Conservation (phyloP, 768 basidiomycete species). For the Paxillus involutus region DNA sequence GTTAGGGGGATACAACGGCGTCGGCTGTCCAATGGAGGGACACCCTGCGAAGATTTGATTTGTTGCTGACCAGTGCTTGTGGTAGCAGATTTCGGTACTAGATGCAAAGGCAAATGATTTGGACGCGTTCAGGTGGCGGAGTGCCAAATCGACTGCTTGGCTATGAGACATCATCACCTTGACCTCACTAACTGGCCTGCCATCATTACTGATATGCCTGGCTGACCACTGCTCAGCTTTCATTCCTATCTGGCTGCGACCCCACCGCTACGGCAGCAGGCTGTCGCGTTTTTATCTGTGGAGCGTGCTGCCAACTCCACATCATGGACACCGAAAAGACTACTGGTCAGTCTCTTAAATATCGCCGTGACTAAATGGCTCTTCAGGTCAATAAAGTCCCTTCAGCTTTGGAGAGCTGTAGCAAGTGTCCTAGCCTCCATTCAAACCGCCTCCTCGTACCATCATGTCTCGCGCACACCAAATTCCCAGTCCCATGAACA, state of each 20-base stretch:
- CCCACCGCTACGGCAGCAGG: constrained; percentile 35
- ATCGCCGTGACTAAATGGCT: constrained; percentile 15
- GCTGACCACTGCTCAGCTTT: neutral
- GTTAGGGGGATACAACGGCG: constrained; percentile 9
- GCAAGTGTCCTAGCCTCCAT: constrained; percentile 1
- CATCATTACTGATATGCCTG: constrained; percentile 23
- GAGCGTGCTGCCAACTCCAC: constrained; percentile 22
- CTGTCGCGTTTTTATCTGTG: constrained; percentile 29
- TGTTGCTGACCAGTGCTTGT: constrained; percentile 6
- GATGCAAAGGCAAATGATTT: neutral
- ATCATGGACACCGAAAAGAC: constrained; percentile 16
- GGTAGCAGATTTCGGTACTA: neutral
- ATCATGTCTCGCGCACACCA: constrained; percentile 9
- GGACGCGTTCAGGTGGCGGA: constrained; percentile 24
- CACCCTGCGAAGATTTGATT: constrained; percentile 11
- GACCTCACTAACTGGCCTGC: constrained; percentile 24
- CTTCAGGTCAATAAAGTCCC: constrained; percentile 12
- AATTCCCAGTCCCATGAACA: constrained; percentile 3
- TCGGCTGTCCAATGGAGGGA: constrained; percentile 3
- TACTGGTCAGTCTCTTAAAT: constrained; percentile 27
- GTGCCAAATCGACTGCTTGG: constrained; percentile 31
- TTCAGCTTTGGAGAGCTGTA: constrained; percentile 9
- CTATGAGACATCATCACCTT: constrained; percentile 28
- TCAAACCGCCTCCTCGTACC: constrained; percentile 2
- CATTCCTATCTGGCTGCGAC: constrained; percentile 5